Evolutionary conservation across 495 filamentous ascomycete species (phyloP), one percentile per base, ranked within the genome.

Genomic region (Hypoxylon crocopeplum): DNA sequence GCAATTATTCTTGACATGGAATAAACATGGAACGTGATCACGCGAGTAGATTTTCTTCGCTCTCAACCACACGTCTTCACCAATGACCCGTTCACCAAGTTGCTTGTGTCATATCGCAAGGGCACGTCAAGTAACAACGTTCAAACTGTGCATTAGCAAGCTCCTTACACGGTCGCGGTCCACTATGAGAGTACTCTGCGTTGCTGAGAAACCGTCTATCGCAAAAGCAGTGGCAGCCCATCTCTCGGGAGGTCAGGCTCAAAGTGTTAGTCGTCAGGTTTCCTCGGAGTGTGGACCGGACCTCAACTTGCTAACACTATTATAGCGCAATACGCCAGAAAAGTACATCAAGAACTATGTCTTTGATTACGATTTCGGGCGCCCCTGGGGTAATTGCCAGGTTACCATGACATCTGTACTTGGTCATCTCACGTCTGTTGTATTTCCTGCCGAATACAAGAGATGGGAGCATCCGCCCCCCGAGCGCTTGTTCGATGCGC

Each of bases 141-240:
- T 15, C 5, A 48, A 10, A 32, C 40, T 21, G 29, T 36, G 20
- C 25, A 36, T 54, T 39, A 8, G 7, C 8, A 34, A 38, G 2
- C 29, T 42, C 38, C 27, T 10, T n/a, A 59, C 21, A 11, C 54
- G 65, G 15, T 46, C 29, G n/a, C 44, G 55, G 19, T 66, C 68
- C 20, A 78, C 72, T 71, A 80, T 84, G 60, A 73, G 68, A 59
- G 86, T 96, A 57, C 81, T 98, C 20, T 98, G 95, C 69, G 92
- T 98, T 60, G 94, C 94, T 50, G 94, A 98, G 69, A 98, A 98
- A 75, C 92, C 92, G 47, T 93, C 93, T 27, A 98, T 98, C 52
- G 89, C 94, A 45, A 96, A 92, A 74, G 91, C 94, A 37, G 95
- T 98, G 44, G 88, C 94, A 25, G 82, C 85, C 44, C 93, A 97